These are phyloP conservation scores for Fragaria ananassa DNA, from an alignment of 306 rosid species.

Conservation along the genomic window DNA sequence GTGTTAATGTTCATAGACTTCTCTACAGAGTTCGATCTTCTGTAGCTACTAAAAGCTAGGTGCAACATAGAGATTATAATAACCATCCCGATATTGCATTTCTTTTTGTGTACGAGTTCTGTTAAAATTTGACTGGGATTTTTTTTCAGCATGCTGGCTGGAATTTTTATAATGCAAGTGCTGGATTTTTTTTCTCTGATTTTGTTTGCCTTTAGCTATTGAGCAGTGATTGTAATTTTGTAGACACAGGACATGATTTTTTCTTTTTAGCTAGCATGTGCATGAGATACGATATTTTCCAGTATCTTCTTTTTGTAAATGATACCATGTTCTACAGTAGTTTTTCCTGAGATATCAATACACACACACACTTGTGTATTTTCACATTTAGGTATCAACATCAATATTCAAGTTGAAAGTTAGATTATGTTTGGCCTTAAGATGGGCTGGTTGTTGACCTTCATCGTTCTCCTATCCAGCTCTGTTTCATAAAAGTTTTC, in stretches of 20 bases:
- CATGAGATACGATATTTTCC: not conserved
- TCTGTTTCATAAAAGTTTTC: not conserved
- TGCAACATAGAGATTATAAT: not conserved
- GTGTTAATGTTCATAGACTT: not conserved
- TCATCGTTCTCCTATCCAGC: not conserved
- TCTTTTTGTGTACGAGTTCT: not conserved
- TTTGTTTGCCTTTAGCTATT: slow-evolving; percentile 6
- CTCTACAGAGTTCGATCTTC: not conserved
- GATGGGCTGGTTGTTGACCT: slow-evolving; percentile 13
- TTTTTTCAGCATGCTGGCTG: not conserved
- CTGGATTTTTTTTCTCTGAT: not conserved
- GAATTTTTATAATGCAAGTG: not conserved
- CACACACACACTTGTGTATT: not conserved
- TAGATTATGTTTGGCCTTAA: not conserved
- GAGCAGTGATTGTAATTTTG: not conserved
- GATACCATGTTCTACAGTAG: not conserved
- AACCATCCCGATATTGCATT: not conserved
- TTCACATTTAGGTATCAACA: not conserved
- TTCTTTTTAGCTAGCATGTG: not conserved
- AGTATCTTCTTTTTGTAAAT: not conserved
- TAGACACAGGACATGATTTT: not conserved
- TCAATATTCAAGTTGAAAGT: not conserved
- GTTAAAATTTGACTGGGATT: not conserved
- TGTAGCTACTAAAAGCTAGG: not conserved
- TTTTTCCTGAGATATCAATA: not conserved